Base-by-base conservation (phyloP, 768 basidiomycete genomes). In the Serendipita vermifera region DNA sequence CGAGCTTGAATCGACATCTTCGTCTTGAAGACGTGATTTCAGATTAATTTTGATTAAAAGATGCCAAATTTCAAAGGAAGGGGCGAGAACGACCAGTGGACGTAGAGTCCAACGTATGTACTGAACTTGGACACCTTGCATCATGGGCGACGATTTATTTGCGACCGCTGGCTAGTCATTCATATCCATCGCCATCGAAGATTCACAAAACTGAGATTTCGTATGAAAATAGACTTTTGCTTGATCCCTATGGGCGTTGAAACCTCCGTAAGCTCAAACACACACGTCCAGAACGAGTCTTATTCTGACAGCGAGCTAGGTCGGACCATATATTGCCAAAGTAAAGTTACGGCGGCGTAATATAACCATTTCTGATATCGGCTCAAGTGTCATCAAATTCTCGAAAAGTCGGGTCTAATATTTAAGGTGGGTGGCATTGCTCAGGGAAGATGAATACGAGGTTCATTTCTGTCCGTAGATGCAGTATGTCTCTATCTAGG, bases 221-320 rank as follows among this genome's bases (percentile, higher is more conserved):
- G 15, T n/a, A 26, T n/a, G 39, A 26, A 7, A 17, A 33, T 58
- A 89, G 89, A 92, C 67, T 90, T 93, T 65, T 92, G 89, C 64
- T 78, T 92, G 35, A 82, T 91, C 56, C 90, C 89, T 11, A 83
- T 92, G 55, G 89, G 89, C 56, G 87, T 85, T 2, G 77, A 80
- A 29, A 70, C 86, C 22, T 89, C 86, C 4, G 89, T 85, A 60
- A 41, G 76, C 58, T 17, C 48, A 53, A 7, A 1, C 55, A 24
- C 17, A 32, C 9, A 3, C 35, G 32, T 1, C 33, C 58, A 14
- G 26, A 15, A 31, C 24, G 13, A 4, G 26, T 6, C 20, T 51
- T 5, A 46, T 24, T 35, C 26, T 26, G 32, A 15, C 3, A 29
- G 17, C 14, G 14, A 27, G 26, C 20, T 32, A 40, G 55, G 14